A percentile compares a stretch with the other conserved stretches of the same genome.
These are phyloP conservation scores for Eucalyptus cloeziana DNA, from an alignment of 345 rosid species.

Conservation along the genomic window DNA sequence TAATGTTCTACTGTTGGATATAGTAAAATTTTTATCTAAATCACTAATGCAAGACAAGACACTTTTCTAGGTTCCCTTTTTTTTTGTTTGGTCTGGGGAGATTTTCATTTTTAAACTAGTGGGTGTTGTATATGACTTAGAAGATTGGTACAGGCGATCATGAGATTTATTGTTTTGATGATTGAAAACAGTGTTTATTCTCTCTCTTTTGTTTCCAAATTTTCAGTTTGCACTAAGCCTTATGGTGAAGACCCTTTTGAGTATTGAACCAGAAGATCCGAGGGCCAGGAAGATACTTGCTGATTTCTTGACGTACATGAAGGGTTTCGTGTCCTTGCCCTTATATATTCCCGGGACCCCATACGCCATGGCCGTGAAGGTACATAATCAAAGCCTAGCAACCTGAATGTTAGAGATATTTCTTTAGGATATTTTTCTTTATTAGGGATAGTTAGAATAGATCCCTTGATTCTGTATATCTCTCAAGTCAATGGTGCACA, in stretches of 20 bases:
- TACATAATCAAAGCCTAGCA: background rate
- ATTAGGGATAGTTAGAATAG: background rate
- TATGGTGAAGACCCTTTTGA: conserved; percentile 60
- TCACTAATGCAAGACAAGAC: background rate
- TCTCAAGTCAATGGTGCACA: background rate
- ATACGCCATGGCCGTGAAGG: conserved; percentile 78
- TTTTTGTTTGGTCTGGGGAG: background rate
- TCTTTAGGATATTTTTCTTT: background rate
- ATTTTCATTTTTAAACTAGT: background rate
- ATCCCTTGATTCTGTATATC: background rate
- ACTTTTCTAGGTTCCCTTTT: background rate
- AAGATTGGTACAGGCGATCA: background rate
- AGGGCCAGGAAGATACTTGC: conserved; percentile 31
- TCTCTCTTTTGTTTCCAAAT: background rate
- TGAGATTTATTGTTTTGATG: background rate
- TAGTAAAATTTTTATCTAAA: background rate
- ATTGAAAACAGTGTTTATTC: background rate
- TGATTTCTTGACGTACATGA: conserved; percentile 68
- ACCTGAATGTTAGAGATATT: background rate
- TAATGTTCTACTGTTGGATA: background rate
- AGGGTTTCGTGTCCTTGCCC: conserved; percentile 77
- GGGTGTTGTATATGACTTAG: background rate
- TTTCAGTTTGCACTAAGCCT: conserved; percentile 52
- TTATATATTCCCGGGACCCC: conserved; percentile 57
- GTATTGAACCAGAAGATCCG: conserved; percentile 56